A percentile compares a stretch with the other conserved stretches of the same genome.
phyloP scores from a whole-genome alignment of 2,329 filamentous ascomycete genomes.

The Xylariaceae sp. region DNA sequence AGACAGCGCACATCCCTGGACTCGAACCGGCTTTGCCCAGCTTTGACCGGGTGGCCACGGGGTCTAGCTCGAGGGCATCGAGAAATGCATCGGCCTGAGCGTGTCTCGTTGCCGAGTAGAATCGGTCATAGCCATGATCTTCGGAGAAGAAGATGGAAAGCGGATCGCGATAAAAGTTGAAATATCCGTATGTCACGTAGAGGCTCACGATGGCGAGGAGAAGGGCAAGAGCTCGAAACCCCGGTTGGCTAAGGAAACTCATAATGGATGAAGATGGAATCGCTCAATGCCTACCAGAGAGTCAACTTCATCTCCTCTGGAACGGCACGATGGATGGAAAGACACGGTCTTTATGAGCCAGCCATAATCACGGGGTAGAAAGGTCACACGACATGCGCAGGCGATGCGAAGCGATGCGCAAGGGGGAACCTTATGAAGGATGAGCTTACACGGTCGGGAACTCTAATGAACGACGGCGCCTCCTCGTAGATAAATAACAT shows the following conservation, averaged over 20 bases:
- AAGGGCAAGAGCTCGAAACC: slow-evolving; percentile 25
- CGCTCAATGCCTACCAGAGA: not conserved
- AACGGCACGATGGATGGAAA: not conserved
- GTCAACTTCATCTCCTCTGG: not conserved
- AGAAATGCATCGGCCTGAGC: slow-evolving; percentile 29
- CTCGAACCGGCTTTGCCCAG: slow-evolving; percentile 24
- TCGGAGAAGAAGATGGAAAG: slow-evolving; percentile 33
- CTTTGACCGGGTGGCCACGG: slow-evolving; percentile 11
- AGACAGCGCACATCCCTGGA: slow-evolving; percentile 29
- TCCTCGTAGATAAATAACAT: no score
- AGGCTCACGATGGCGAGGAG: slow-evolving; percentile 24
- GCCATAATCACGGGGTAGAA: not conserved
- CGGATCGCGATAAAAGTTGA: slow-evolving; percentile 32
- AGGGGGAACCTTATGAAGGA: not conserved
- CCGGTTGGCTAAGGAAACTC: slow-evolving; percentile 24
- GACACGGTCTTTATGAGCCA: not conserved
- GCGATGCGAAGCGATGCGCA: not conserved
- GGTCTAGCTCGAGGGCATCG: slow-evolving; percentile 21
- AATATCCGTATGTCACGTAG: slow-evolving; percentile 29
- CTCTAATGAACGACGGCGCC: no score
- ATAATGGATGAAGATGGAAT: slow-evolving; percentile 6
- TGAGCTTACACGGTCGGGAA: no score
- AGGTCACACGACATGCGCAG: not conserved
- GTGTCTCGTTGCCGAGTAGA: slow-evolving; percentile 30
- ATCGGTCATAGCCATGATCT: slow-evolving; percentile 29